phyloP scores from a whole-genome alignment of 2,329 filamentous ascomycete genomes.

The Fusarium longipes region DNA sequence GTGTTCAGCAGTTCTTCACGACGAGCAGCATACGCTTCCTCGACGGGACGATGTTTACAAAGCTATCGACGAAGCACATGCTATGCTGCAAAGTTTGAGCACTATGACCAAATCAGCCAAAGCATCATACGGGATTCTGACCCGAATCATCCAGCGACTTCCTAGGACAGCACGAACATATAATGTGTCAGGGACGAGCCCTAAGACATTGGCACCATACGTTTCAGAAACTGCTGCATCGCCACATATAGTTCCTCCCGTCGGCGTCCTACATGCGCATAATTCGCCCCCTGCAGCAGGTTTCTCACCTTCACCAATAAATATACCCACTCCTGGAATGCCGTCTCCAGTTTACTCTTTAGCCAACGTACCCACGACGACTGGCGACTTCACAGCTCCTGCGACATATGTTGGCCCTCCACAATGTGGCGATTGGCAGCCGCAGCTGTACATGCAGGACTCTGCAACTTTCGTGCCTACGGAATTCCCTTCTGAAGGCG shows the following conservation, averaged over 20 bases:
- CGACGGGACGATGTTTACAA: constrained; percentile 55
- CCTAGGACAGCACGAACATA: constrained; percentile 41
- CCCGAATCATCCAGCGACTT: constrained; percentile 47
- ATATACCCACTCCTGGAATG: background rate
- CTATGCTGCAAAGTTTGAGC: constrained; percentile 50
- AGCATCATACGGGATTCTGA: constrained; percentile 50
- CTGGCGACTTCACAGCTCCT: background rate
- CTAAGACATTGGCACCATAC: constrained; percentile 17
- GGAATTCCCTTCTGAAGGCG: constrained; percentile 22
- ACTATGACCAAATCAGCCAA: constrained; percentile 49
- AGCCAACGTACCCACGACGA: background rate
- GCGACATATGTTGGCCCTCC: constrained; percentile 14
- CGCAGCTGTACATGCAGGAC: constrained; percentile 22
- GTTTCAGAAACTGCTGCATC: constrained; percentile 3
- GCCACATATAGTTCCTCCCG: constrained; percentile 8
- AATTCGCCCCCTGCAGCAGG: constrained; percentile 11
- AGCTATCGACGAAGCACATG: constrained; percentile 53
- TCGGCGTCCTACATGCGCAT: background rate
- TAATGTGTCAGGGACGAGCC: constrained; percentile 6
- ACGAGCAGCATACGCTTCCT: constrained; percentile 55
- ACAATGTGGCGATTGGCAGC: constrained; percentile 29
- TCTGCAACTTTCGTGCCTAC: constrained; percentile 9
- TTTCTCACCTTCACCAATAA: constrained; percentile 7
- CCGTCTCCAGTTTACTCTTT: constrained; percentile 23
- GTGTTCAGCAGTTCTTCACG: constrained; percentile 64